Conservation (phyloP, 148 eudicot genomes). For the Limonium bicolor region DNA sequence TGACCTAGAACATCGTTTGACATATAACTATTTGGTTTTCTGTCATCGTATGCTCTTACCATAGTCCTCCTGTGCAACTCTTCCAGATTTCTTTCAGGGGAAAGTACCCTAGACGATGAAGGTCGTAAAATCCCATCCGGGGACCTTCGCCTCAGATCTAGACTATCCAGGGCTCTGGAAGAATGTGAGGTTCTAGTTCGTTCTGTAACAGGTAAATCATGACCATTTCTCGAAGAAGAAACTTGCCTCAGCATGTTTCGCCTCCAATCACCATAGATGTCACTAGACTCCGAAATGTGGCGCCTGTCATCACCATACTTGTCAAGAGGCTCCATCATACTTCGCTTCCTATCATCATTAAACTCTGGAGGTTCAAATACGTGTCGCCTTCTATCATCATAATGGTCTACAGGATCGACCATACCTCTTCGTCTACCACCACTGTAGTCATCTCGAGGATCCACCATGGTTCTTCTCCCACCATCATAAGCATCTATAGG, state of each 20-base stretch:
- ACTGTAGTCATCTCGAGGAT: neutral
- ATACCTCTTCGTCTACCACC: neutral
- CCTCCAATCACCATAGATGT: neutral
- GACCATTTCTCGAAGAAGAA: constrained; percentile 21
- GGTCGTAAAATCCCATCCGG: constrained; percentile 25
- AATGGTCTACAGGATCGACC: neutral
- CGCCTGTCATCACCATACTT: constrained; percentile 6
- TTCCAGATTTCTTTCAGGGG: constrained; percentile 35
- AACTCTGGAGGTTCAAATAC: constrained; percentile 18
- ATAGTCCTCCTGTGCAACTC: constrained; percentile 33
- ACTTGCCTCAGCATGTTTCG: neutral
- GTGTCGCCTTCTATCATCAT: constrained; percentile 8
- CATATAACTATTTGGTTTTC: constrained; percentile 23
- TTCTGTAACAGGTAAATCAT: constrained; percentile 20
- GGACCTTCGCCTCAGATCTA: constrained; percentile 36
- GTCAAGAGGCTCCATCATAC: constrained; percentile 19
- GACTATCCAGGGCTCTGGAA: constrained; percentile 41
- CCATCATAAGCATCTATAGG: neutral
- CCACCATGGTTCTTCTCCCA: neutral
- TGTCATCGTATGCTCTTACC: constrained; percentile 42
- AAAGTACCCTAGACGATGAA: constrained; percentile 32
- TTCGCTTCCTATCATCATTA: constrained; percentile 11
- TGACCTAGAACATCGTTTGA: constrained; percentile 29
- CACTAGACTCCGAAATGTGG: neutral
- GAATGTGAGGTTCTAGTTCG: constrained; percentile 36